Evolutionary conservation across 2,329 filamentous ascomycete genomes (phyloP), one percentile per base, ranked within the genome.

Genomic region (Pseudocercospora crystallina): DNA sequence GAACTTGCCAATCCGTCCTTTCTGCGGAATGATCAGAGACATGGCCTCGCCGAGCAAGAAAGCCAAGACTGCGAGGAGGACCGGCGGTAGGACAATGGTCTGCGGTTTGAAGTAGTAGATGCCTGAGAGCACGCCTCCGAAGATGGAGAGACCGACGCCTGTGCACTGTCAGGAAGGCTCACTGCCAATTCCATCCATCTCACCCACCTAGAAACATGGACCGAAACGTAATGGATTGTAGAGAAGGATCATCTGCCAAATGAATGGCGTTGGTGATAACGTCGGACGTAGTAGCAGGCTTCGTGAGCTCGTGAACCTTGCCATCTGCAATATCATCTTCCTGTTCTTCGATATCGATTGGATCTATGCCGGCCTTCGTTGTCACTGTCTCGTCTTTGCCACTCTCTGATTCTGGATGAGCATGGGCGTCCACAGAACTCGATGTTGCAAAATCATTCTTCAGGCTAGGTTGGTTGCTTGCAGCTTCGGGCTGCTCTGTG

Each of bases 31-130:
- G 5, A 4, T 31, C 12, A 31, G n/a, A 11, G 39, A 42, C 39
- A 42, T 42, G n/a, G 12, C 29, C 17, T 42, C 39, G 30, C 39
- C 39, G 8, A 42, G 39, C 39, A 42, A 10, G 39, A 42, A 42
- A 12, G 39, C 39, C 39, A 42, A 13, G 20, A 42, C 39, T 13
- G 39, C 39, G 10, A 42, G 7, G n/a, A 42, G 32, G 10, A 42
- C 39, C 9, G 39, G 17, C 2, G 39, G 39, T 10, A 42, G 39
- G 11, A 10, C 26, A 15, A 42, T 32, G 5, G 39, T 30, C 29
- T 42, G 39, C 17, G 39, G 39, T 30, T 42, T 42, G 39, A 42
- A 42, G 39, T 42, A 42, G 39, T 42, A 42, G 26, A 42, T 42
- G 39, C 39, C 39, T 5, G 39, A 42, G 39, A 42, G 39, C 2